Conservation (phyloP, 768 basidiomycete species). For the Psilocybe azurescens region DNA sequence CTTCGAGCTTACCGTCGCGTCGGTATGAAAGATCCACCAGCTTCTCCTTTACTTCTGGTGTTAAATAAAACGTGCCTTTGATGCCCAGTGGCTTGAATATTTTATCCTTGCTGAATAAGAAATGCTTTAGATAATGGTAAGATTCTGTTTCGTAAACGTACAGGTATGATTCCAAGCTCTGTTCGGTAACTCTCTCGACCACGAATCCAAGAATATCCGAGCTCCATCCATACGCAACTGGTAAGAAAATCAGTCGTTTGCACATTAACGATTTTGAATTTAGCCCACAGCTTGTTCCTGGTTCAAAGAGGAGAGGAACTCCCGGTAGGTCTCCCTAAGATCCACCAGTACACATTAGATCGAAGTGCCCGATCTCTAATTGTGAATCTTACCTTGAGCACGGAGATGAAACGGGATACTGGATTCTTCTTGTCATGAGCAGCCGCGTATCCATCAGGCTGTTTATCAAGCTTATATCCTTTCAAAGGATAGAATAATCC, state of each 20-base stretch:
- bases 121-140: conserved; percentile 27
- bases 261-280: no score
- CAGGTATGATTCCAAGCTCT: conserved; percentile 34
- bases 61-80: conserved; percentile 30
- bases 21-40: conserved; percentile 28
- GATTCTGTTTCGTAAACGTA: conserved; percentile 31
- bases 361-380: no score
- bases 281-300: conserved; percentile 34
- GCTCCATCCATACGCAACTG: conserved; percentile 37
- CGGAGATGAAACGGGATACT: conserved; percentile 23
- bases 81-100: conserved; percentile 37
- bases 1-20: conserved; percentile 21
- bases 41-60: conserved; percentile 26
- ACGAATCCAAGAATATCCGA: conserved; percentile 36
- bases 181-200: conserved; percentile 34
- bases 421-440: conserved; percentile 13
- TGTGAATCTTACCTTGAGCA: conserved; percentile 17
- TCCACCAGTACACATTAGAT: no score
- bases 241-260: not conserved
- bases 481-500: conserved; percentile 30
- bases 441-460: conserved; percentile 9
- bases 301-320: conserved; percentile 33
- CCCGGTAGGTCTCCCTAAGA: conserved; percentile 30
- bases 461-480: not conserved
- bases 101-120: conserved; percentile 27